These are phyloP conservation scores for Fusarium floridanum DNA, from an alignment of 2,329 filamentous ascomycete genomes.

Conservation along the genomic window DNA sequence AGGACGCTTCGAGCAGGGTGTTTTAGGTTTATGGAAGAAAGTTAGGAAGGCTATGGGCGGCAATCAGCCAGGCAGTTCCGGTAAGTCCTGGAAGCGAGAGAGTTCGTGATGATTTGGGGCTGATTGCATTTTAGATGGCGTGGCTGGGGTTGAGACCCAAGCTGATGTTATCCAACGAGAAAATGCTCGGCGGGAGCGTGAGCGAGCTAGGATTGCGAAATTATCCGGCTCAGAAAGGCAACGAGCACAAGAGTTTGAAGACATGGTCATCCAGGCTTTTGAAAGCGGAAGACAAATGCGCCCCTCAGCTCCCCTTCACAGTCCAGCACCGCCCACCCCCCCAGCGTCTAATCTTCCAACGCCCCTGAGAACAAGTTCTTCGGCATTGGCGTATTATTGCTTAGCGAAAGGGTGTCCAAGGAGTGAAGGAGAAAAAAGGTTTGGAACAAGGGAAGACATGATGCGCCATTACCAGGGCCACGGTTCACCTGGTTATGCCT, in stretches of 20 bases:
- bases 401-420: not conserved
- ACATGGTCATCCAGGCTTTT: not conserved
- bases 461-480: not conserved
- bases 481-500: not conserved
- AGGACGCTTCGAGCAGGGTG: not conserved
- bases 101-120: not conserved
- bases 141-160: not conserved
- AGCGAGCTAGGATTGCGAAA: not conserved
- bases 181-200: not conserved
- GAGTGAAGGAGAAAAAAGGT: not conserved
- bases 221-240: fast-evolving
- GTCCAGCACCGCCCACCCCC: not conserved
- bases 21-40: not conserved
- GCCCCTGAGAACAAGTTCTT: not conserved
- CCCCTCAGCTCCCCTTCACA: not conserved
- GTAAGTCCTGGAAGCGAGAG: not conserved
- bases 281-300: not conserved
- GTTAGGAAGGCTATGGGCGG: too few species aligned
- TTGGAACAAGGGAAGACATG: not conserved
- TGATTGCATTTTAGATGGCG: not conserved
- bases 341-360: too few species aligned
- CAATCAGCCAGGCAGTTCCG: not conserved
- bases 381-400: not conserved
- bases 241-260: not conserved
- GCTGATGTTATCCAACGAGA: not conserved